Evolutionary conservation across 306 rosid genomes (phyloP), one percentile per base, ranked within the genome.

Genomic region (Canavalia ensiformis): DNA sequence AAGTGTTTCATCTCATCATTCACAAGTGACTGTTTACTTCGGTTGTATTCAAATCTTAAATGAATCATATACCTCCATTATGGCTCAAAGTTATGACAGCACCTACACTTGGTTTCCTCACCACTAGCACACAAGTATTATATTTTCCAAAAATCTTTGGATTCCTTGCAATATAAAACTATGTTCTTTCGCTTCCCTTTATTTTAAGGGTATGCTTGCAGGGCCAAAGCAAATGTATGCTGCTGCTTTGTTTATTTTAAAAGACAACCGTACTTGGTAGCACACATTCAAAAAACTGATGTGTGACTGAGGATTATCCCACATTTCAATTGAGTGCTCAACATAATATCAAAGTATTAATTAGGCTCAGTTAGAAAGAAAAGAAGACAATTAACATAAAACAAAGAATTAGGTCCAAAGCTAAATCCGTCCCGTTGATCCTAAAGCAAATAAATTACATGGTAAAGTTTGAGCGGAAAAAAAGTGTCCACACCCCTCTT

Each of bases 351-450:
- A 70, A 55, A 54, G 44, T 66, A 47, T 59, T 70, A 58, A 25
- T 55, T 25, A 59, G 75, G 68, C 42, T 45, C 41, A 11, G 39
- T 75, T 3, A 82, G 59, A 57, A 73, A 30, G 57, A 41, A 68
- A 42, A 82, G 3, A 49, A 5, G 63, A 72, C 74, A 72, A 67
- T 68, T 65, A 68, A 44, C 60, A 71, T 80, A 86, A 47, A 67
- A 85, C 35, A 63, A 31, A 30, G 28, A 75, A 68, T 72, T 63
- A 69, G 64, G 45, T 86, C 72, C 77, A 75, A 76, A 68, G 33
- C 78, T 6, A 63, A 69, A 18, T 47, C 78, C 58, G 80, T 42
- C 55, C 54, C 69, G 63, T 76, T 68, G 72, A 76, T 75, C 79
- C 79, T 74, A 49, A 75, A 79, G 76, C 46, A 78, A 64, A 78